Conservation (phyloP, 192 early-diverging fungal genomes). For the Entrophospora sp. region DNA sequence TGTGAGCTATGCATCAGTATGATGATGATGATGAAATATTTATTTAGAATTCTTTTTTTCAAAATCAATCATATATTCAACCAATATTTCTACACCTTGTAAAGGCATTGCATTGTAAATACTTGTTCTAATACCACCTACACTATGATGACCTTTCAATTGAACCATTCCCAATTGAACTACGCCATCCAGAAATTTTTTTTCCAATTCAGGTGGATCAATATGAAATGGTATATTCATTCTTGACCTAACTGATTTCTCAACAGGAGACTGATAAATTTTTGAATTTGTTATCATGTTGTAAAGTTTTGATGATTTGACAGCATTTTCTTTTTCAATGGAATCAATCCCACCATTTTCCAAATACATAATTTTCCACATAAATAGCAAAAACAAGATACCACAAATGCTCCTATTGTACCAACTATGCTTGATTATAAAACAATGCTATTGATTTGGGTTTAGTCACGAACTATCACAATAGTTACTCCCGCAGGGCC, state of each 20-base stretch:
- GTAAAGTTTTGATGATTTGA: conserved; percentile 67
- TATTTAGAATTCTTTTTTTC: conserved; percentile 36
- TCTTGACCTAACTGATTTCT: conserved; percentile 47
- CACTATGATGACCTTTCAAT: conserved; percentile 89
- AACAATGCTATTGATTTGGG: too few relatives aligned
- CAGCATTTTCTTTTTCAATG: conserved; percentile 58
- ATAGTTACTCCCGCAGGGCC: conserved; percentile 88
- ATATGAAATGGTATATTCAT: conserved; percentile 93
- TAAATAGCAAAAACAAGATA: conserved; percentile 93
- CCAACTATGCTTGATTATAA: too few relatives aligned
- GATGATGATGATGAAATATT: too few relatives aligned
- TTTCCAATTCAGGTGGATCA: conserved; percentile 59
- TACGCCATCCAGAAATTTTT: conserved; percentile 71
- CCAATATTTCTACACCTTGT: conserved; percentile 73
- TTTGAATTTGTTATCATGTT: conserved; percentile 53
- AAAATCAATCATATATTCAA: conserved; percentile 80
- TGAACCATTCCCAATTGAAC: conserved; percentile 74
- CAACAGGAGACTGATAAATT: conserved; percentile 62
- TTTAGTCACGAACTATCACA: conserved; percentile 77
- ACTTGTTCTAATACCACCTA: conserved; percentile 87
- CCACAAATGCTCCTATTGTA: too few relatives aligned
- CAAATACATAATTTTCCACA: conserved; percentile 81
- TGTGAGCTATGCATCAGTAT: too few relatives aligned
- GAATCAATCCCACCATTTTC: conserved; percentile 57
- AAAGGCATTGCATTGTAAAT: conserved; percentile 91